Percentiles rank a stretch among this genome's conserved stretches.
Evolutionary conservation across 805 yeast species (phyloP).

Genomic region (Kodamaea sagamina): DNA sequence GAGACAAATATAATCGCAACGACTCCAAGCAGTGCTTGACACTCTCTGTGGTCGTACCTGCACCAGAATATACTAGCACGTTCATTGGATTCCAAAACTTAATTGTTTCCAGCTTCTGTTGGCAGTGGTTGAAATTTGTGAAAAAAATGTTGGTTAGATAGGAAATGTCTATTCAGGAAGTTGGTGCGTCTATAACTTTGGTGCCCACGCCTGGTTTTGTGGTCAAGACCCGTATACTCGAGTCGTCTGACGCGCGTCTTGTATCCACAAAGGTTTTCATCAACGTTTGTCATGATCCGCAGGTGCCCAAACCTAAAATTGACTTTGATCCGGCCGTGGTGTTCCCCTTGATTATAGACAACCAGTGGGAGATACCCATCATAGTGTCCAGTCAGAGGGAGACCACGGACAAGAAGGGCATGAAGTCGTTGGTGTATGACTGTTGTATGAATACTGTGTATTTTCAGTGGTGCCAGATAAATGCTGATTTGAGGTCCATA

Average conservation of each 20-base stretch:
- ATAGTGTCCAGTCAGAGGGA: conserved; percentile 59
- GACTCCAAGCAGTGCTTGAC: conserved; percentile 83
- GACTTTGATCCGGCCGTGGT: conserved; percentile 59
- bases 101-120: background rate
- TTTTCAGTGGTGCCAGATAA: conserved; percentile 60
- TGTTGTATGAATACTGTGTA: conserved; percentile 73
- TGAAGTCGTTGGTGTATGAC: conserved; percentile 65
- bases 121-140: background rate
- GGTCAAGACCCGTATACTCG: conserved; percentile 58
- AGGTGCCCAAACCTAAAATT: conserved; percentile 62
- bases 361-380: conserved; percentile 85
- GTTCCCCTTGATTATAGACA: conserved; percentile 63
- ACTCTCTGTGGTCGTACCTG: conserved; percentile 86
- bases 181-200: conserved; percentile 23
- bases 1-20: conserved; percentile 72
- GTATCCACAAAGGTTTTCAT: conserved; percentile 67
- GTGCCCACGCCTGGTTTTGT: conserved; percentile 73
- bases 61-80: conserved; percentile 40
- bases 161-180: conserved; percentile 15
- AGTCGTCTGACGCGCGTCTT: conserved; percentile 27
- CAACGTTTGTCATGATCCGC: conserved; percentile 67
- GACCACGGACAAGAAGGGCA: conserved; percentile 71
- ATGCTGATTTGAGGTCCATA: conserved; percentile 61
- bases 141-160: conserved; percentile 5
- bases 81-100: conserved; percentile 25